phyloP scores from a whole-genome alignment of 805 yeast species.

The Yamadazyma kitorensis region DNA sequence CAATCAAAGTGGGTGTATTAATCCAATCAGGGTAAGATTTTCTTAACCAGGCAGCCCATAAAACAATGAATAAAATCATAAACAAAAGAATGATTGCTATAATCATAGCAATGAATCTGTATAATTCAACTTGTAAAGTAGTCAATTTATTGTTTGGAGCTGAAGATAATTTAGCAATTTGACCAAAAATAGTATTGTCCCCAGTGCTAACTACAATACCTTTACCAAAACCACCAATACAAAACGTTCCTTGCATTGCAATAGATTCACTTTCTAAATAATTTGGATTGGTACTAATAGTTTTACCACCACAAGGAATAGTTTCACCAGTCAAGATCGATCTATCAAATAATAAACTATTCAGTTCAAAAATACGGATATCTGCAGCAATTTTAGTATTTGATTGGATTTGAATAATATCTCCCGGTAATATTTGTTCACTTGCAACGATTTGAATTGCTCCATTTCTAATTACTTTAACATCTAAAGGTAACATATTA shows the following conservation, averaged over 20 bases:
- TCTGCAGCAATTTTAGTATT: slow-evolving; percentile 50
- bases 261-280: slow-evolving; percentile 42
- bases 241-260: slow-evolving; percentile 46
- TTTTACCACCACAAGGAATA: slow-evolving; percentile 32
- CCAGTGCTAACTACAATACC: slow-evolving; percentile 46
- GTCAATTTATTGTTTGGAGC: slow-evolving; percentile 37
- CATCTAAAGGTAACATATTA: slow-evolving; percentile 40
- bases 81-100: slow-evolving; percentile 23
- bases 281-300: slow-evolving; percentile 26
- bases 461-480: slow-evolving; percentile 36
- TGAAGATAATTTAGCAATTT: slow-evolving; percentile 41
- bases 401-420: slow-evolving; percentile 32
- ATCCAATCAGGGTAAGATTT: slow-evolving; percentile 41
- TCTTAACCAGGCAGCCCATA: slow-evolving; percentile 46
- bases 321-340: slow-evolving; percentile 52
- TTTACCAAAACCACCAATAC: slow-evolving; percentile 41
- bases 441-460: slow-evolving; percentile 23
- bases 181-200: slow-evolving; percentile 44
- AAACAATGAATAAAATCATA: slow-evolving; percentile 26
- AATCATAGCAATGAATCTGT: slow-evolving; percentile 30
- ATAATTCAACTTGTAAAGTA: slow-evolving; percentile 42
- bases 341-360: slow-evolving; percentile 43
- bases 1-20: slow-evolving; percentile 36
- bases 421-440: slow-evolving; percentile 44
- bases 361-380: slow-evolving; percentile 37